Evolutionary conservation across 2,329 filamentous ascomycete genomes (phyloP).

Genomic region (Rutstroemia sydowiana): DNA sequence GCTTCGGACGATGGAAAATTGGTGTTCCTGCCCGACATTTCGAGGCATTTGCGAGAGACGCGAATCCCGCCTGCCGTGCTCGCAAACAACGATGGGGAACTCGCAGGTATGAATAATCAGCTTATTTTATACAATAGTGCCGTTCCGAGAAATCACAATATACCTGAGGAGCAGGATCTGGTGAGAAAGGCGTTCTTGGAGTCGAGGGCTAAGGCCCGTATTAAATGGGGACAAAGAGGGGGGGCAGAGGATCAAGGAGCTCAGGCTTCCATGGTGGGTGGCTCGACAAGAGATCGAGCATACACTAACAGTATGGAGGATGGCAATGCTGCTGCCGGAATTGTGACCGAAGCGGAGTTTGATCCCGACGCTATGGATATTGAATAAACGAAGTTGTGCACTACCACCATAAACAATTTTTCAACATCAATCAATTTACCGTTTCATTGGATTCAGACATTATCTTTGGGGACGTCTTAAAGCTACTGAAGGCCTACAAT

Average conservation of each 20-base stretch:
- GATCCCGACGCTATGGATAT: constrained; percentile 63
- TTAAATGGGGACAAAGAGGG: constrained; percentile 43
- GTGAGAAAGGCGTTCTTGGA: constrained; percentile 82
- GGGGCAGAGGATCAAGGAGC: constrained; percentile 26
- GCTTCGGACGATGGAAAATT: constrained; percentile 52
- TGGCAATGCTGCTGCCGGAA: constrained; percentile 1
- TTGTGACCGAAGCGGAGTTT: constrained; percentile 24
- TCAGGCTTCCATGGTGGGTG: constrained; percentile 12
- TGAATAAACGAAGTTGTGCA: constrained; percentile 27
- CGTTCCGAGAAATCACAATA: constrained; percentile 67
- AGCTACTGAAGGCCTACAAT: too few relatives aligned
- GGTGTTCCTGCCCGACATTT: constrained; percentile 78
- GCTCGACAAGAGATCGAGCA: constrained; percentile 10
- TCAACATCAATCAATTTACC: too few relatives aligned
- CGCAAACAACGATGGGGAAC: constrained; percentile 45
- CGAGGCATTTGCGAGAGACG: constrained; percentile 67
- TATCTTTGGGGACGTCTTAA: too few relatives aligned
- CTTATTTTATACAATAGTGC: constrained; percentile 67
- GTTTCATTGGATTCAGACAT: too few relatives aligned
- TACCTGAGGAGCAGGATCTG: constrained; percentile 67
- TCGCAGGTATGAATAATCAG: constrained; percentile 52
- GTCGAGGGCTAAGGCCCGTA: constrained; percentile 59
- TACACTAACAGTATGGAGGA: constrained; percentile 12
- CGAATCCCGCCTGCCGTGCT: constrained; percentile 59
- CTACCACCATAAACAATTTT: too few relatives aligned